Evolutionary conservation across 805 yeast genomes (phyloP).

Genomic region (Ogataea neopini): DNA sequence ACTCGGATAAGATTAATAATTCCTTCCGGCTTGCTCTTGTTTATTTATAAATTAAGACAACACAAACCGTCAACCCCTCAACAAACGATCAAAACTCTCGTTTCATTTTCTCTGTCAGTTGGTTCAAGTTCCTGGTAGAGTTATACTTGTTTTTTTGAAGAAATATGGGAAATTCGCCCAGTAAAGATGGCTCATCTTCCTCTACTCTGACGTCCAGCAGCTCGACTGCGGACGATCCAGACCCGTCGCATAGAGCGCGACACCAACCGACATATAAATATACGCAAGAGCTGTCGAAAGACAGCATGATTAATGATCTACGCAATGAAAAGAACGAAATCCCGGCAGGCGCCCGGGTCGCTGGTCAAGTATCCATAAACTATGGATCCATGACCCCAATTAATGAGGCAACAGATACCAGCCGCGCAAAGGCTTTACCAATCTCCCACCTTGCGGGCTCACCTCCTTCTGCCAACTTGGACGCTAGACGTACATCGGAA

Average conservation of each 20-base stretch:
- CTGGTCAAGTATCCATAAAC: too few species aligned
- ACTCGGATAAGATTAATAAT: background rate
- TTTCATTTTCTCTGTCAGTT: constrained; percentile 1
- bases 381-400: background rate
- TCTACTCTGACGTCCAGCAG: constrained; percentile 35
- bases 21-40: background rate
- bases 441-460: background rate
- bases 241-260: constrained; percentile 36
- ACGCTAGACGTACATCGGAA: background rate
- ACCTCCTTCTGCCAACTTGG: background rate
- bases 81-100: background rate
- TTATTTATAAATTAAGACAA: too few species aligned
- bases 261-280: constrained; percentile 13
- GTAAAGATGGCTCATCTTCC: constrained; percentile 38
- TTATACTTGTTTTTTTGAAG: constrained; percentile 3
- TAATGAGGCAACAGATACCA: background rate
- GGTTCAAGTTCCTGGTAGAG: constrained; percentile 3
- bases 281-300: constrained; percentile 15
- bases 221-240: constrained; percentile 34
- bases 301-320: constrained; percentile 15
- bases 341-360: constrained; percentile 11
- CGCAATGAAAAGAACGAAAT: constrained; percentile 12
- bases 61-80: background rate
- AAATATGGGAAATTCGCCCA: constrained; percentile 41
- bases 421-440: constrained; percentile 1